phyloP scores from a whole-genome alignment of 495 filamentous ascomycete species.

The Clavariopsis aquatica region DNA sequence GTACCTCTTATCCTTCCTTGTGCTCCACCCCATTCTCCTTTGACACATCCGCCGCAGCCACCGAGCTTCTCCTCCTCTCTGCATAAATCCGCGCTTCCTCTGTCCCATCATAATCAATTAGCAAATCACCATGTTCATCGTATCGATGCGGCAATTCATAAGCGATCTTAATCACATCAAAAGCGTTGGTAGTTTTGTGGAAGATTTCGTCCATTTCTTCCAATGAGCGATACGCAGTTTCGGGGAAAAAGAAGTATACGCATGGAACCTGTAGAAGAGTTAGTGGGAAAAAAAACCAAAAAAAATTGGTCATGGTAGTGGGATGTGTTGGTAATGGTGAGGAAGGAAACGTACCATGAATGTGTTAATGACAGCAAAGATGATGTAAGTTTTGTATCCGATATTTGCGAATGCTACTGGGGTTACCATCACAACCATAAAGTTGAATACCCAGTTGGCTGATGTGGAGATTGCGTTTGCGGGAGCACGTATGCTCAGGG shows the following conservation, averaged over 20 bases:
- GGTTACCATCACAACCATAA: constrained; percentile 40
- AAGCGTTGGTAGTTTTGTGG: constrained; percentile 43
- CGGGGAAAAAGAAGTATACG: constrained; percentile 59
- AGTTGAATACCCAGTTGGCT: constrained; percentile 52
- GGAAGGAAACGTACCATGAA: constrained; percentile 24
- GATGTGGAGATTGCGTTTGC: constrained; percentile 55
- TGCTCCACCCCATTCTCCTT: not conserved
- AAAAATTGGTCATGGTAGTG: too few species aligned
- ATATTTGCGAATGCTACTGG: constrained; percentile 41
- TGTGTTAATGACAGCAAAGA: constrained; percentile 43
- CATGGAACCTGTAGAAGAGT: constrained; percentile 44
- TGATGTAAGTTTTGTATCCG: constrained; percentile 44
- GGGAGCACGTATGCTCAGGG: constrained; percentile 55
- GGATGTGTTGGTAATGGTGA: too few species aligned
- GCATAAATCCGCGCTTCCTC: constrained; percentile 40
- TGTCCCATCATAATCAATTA: constrained; percentile 39
- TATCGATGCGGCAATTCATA: constrained; percentile 65
- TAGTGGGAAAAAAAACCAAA: too few species aligned
- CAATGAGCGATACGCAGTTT: constrained; percentile 58
- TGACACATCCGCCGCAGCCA: constrained; percentile 2
- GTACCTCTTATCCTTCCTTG: not conserved
- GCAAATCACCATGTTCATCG: constrained; percentile 59
- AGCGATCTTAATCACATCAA: constrained; percentile 63
- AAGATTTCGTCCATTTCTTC: constrained; percentile 63
- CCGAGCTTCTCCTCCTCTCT: constrained; percentile 19